Percentiles rank a stretch among this genome's conserved stretches.
These are phyloP conservation scores for Fagopyrum tataricum DNA, from an alignment of 148 eudicot species.

Conservation along the genomic window DNA sequence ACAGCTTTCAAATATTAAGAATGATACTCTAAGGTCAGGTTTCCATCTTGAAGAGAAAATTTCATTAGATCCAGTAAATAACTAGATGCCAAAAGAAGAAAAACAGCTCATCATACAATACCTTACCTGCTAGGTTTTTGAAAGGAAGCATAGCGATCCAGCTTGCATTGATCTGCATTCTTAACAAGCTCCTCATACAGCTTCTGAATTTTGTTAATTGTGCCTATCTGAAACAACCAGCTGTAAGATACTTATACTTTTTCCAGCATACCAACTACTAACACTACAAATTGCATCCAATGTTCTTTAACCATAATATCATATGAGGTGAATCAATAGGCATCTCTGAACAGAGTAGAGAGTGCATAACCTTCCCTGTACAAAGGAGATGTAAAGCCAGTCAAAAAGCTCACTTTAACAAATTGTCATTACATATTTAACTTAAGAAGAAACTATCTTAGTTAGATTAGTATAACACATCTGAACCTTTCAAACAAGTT, in stretches of 20 bases:
- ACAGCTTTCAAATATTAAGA: background rate
- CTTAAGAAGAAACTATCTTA: background rate
- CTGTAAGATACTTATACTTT: background rate
- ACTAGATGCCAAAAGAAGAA: background rate
- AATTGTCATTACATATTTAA: background rate
- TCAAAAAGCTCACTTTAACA: background rate
- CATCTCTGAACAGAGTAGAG: background rate
- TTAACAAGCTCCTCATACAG: constrained; percentile 80
- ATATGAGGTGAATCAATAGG: background rate
- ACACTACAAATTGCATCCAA: background rate
- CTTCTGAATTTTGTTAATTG: constrained; percentile 73
- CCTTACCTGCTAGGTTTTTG: constrained; percentile 57
- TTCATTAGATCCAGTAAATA: background rate
- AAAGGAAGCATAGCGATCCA: constrained; percentile 72
- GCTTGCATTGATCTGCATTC: constrained; percentile 55
- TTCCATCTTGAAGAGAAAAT: background rate
- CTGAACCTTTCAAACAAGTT: background rate
- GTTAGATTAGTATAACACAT: background rate
- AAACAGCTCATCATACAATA: background rate
- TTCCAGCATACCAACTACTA: background rate
- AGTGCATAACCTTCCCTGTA: too few species aligned
- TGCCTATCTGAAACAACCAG: constrained; percentile 52
- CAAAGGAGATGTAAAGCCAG: background rate
- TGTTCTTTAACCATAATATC: constrained; percentile 1
- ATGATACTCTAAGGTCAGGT: background rate